Percentiles rank a stretch among this genome's conserved stretches.
phyloP scores from a whole-genome alignment of 2,329 filamentous ascomycete species.

The Pseudocercospora musae region DNA sequence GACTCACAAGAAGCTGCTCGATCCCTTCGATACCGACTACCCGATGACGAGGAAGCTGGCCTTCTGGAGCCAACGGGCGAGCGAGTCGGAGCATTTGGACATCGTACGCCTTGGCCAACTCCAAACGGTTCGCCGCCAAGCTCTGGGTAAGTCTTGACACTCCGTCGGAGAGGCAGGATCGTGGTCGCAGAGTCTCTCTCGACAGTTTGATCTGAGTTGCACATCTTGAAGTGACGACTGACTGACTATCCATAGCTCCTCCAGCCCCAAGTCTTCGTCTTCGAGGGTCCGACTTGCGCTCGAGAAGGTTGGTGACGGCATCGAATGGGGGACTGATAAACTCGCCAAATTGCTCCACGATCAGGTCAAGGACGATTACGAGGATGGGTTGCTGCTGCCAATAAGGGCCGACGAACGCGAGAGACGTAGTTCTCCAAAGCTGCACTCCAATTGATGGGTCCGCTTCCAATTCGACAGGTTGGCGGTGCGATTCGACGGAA shows the following conservation, averaged over 20 bases:
- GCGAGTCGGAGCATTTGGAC: not conserved
- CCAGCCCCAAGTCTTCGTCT: not conserved
- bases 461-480: not conserved
- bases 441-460: not conserved
- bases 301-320: slow-evolving; percentile 18
- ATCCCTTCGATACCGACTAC: not conserved
- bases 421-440: not conserved
- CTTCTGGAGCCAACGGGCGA: not conserved
- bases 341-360: slow-evolving; percentile 22
- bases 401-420: slow-evolving; percentile 24
- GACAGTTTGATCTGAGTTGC: too few species aligned
- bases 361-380: slow-evolving; percentile 20
- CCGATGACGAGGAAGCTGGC: not conserved
- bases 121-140: not conserved
- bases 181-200: not conserved
- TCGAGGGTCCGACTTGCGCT: slow-evolving; percentile 12
- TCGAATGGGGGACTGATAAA: slow-evolving; percentile 23
- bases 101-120: slow-evolving; percentile 1
- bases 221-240: not conserved
- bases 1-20: not conserved
- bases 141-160: not conserved
- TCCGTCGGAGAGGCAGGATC: too few species aligned
- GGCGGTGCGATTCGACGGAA: not conserved
- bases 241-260: not conserved
- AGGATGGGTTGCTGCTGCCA: slow-evolving; percentile 30